Percentiles rank a stretch among this genome's conserved stretches.
Evolutionary conservation across 306 rosid genomes (phyloP).

Genomic region (Prunus mongolica): DNA sequence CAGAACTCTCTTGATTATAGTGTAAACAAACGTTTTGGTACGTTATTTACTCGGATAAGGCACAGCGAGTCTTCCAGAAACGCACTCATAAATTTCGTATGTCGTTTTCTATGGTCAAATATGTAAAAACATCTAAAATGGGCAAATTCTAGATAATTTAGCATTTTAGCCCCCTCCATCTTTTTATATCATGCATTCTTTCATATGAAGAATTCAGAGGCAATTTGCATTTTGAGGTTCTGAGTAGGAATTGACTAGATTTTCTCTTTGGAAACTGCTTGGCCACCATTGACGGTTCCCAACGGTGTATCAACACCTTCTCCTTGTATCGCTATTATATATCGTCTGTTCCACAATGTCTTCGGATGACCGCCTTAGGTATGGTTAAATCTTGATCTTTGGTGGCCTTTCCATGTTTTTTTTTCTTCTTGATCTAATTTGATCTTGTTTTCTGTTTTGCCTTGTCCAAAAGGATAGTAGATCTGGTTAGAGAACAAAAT

Average conservation of each 20-base stretch:
- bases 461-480: neutral
- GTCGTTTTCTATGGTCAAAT: neutral
- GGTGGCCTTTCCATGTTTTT: neutral
- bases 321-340: neutral
- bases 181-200: neutral
- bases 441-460: neutral
- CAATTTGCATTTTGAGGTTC: neutral
- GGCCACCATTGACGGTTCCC: neutral
- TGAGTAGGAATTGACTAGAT: neutral
- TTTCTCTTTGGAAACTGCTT: neutral
- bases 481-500: neutral
- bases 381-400: neutral
- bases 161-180: neutral
- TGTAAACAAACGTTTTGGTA: neutral
- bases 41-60: neutral
- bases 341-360: neutral
- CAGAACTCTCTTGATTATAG: neutral
- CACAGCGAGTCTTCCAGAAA: neutral
- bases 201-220: constrained; percentile 3
- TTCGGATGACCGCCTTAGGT: neutral
- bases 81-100: neutral
- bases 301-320: neutral
- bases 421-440: neutral
- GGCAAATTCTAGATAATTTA: neutral
- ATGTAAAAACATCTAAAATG: neutral